A percentile compares a stretch with the other conserved stretches of the same genome.
These are phyloP conservation scores for Eucalyptus marginata DNA, from an alignment of 345 rosid species.

Conservation along the genomic window DNA sequence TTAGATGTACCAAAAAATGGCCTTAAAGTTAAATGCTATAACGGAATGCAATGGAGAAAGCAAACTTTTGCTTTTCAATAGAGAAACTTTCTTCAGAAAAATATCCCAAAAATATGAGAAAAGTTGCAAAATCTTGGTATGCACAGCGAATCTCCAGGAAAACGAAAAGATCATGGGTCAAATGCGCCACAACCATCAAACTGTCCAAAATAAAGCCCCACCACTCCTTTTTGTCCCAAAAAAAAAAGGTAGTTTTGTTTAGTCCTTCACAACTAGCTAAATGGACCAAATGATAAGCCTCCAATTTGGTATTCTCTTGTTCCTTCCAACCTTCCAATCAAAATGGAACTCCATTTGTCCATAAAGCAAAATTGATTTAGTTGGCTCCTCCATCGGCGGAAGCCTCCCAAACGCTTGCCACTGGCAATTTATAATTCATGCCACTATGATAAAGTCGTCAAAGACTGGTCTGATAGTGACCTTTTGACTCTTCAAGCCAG, in stretches of 20 bases:
- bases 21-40: background rate
- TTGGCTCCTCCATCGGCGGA: background rate
- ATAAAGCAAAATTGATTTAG: background rate
- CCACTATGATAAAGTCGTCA: background rate
- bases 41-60: background rate
- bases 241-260: background rate
- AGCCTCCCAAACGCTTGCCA: background rate
- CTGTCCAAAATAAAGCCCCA: background rate
- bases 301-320: background rate
- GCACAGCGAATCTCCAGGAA: background rate
- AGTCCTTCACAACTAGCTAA: background rate
- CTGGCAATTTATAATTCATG: background rate
- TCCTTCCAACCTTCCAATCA: background rate
- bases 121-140: background rate
- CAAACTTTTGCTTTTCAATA: background rate
- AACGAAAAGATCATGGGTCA: background rate
- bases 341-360: background rate
- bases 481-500: background rate
- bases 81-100: no score
- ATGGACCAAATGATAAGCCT: background rate
- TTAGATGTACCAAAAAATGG: background rate
- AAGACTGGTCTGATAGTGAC: background rate
- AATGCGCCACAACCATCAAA: background rate
- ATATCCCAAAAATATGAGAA: no score
- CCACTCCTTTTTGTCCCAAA: background rate